phyloP scores from a whole-genome alignment of 108 stramenopile species.

The Cylindrotheca closterium region DNA sequence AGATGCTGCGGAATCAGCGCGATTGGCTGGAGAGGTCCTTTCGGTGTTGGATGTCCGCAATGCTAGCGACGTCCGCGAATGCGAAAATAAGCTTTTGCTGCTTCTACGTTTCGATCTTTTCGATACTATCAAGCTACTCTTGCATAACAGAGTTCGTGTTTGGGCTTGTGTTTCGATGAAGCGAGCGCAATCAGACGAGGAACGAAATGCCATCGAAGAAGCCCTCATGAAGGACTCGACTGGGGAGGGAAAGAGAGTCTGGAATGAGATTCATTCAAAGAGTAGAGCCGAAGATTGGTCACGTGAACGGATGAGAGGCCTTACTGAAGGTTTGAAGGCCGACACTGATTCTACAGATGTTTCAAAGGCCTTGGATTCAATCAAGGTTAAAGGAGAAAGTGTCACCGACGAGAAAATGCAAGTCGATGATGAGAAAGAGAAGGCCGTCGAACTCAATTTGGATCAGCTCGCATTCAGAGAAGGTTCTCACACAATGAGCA shows the following conservation, averaged over 20 bases:
- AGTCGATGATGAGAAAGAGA: conserved; percentile 28
- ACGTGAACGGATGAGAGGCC: conserved; percentile 69
- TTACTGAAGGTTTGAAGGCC: conserved; percentile 55
- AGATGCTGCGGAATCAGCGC: conserved; percentile 87
- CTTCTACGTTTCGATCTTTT: conserved; percentile 95
- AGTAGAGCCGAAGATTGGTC: conserved; percentile 81
- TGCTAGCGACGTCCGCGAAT: conserved; percentile 77
- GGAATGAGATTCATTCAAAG: conserved; percentile 84
- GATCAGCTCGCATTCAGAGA: conserved; percentile 88
- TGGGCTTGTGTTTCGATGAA: conserved; percentile 94
- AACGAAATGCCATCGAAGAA: conserved; percentile 80
- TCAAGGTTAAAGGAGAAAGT: conserved; percentile 43
- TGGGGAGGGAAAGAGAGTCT: conserved; percentile 82
- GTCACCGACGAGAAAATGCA: conserved; percentile 40
- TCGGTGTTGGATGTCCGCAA: conserved; percentile 61
- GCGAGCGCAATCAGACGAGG: conserved; percentile 84
- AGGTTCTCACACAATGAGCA: conserved; percentile 93
- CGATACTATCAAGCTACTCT: conserved; percentile 91
- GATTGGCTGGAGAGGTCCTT: conserved; percentile 83
- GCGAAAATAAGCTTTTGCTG: conserved; percentile 93
- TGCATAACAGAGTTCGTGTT: conserved; percentile 87
- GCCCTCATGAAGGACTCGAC: conserved; percentile 71
- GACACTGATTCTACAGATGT: conserved; percentile 47
- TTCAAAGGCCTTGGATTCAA: conserved; percentile 65
- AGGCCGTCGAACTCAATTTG: conserved; percentile 79